Conservation (phyloP, 495 filamentous ascomycete species). For the Rostrohypoxylon terebratum region DNA sequence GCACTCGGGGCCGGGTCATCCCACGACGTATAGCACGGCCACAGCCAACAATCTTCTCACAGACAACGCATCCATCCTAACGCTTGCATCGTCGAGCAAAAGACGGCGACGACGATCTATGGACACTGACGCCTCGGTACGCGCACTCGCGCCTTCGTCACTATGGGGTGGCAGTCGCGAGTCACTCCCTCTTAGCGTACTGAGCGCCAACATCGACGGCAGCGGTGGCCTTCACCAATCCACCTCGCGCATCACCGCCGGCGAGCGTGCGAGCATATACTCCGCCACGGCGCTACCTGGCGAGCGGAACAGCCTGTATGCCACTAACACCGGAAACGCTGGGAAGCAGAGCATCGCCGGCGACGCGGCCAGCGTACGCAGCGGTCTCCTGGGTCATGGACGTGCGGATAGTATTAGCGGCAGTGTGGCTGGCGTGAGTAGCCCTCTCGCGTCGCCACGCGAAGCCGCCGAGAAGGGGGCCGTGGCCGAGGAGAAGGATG, state of each 20-base stretch:
- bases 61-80: constrained; percentile 95
- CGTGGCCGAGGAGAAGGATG: constrained; percentile 48
- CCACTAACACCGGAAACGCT: constrained; percentile 64
- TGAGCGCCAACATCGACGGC: constrained; percentile 78
- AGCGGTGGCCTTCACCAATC: constrained; percentile 64
- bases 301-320: constrained; percentile 85
- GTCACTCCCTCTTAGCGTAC: constrained; percentile 86
- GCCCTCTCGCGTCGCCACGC: constrained; percentile 70
- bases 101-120: constrained; percentile 86
- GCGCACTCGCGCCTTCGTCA: constrained; percentile 90
- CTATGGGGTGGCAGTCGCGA: constrained; percentile 91
- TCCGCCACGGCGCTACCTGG: constrained; percentile 77
- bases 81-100: constrained; percentile 95
- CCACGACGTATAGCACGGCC: constrained; percentile 85
- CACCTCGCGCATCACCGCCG: constrained; percentile 69
- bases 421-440: constrained; percentile 74
- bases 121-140: constrained; percentile 95
- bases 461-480: constrained; percentile 53
- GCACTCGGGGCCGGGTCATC: constrained; percentile 64
- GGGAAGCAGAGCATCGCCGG: constrained; percentile 68
- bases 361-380: constrained; percentile 84
- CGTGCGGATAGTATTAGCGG: constrained; percentile 84
- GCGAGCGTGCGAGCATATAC: constrained; percentile 84
- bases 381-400: constrained; percentile 78
- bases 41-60: constrained; percentile 93